Evolutionary conservation across 2,329 filamentous ascomycete genomes (phyloP).

Genomic region (Lasiodiplodia sp.): DNA sequence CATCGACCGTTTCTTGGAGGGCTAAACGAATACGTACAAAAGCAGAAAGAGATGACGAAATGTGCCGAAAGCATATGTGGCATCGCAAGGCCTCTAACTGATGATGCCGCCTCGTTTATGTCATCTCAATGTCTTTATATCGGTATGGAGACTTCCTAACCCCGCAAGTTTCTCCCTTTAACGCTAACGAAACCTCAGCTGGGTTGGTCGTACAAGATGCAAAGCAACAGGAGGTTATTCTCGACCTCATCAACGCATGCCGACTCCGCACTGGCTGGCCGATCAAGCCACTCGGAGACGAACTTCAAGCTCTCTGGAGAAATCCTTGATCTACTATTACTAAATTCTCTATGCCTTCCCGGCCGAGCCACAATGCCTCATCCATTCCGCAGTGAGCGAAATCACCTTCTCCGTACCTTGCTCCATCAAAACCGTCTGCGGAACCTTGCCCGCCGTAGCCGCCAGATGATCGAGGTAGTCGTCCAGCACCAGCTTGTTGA

Average conservation of each 20-base stretch:
- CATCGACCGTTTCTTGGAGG: conserved; percentile 61
- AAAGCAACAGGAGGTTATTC: conserved; percentile 12
- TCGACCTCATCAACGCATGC: conserved; percentile 10
- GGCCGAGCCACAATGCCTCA: conserved; percentile 56
- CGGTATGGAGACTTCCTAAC: not conserved
- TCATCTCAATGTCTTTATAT: conserved; percentile 31
- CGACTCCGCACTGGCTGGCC: conserved; percentile 22
- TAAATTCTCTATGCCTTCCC: conserved; percentile 48
- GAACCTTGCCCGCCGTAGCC: conserved; percentile 46
- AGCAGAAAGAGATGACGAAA: conserved; percentile 54
- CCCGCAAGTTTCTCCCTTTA: not conserved
- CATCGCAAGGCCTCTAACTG: conserved; percentile 13
- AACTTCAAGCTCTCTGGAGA: conserved; percentile 19
- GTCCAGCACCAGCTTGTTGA: conserved; percentile 62
- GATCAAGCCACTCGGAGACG: conserved; percentile 8
- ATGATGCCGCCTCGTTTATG: conserved; percentile 28
- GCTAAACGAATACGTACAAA: conserved; percentile 57
- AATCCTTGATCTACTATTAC: not conserved
- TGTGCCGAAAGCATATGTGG: conserved; percentile 49
- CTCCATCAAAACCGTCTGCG: conserved; percentile 54
- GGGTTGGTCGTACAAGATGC: conserved; percentile 5
- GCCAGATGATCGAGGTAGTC: conserved; percentile 54
- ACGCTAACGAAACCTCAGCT: not conserved
- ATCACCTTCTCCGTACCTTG: conserved; percentile 52
- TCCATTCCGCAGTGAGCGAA: conserved; percentile 54